Conservation (phyloP, 352 stramenopile species). For the Pythium folliculosum region DNA sequence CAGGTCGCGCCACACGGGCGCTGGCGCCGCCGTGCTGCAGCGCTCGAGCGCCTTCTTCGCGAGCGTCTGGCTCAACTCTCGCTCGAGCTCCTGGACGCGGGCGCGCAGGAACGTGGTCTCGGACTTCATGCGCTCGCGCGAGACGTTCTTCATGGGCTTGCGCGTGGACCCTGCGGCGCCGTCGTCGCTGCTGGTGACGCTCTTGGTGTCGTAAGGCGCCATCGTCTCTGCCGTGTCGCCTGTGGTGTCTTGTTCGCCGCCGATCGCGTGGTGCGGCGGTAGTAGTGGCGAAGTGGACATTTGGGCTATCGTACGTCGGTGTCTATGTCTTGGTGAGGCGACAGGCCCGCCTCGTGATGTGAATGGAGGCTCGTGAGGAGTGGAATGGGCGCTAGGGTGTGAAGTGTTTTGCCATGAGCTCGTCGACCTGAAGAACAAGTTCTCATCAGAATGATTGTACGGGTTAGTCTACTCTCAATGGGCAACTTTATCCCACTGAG, state of each 20-base stretch:
- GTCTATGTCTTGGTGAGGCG: no score
- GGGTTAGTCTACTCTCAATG: no score
- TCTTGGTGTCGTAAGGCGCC: neutral
- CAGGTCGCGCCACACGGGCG: constrained; percentile 13
- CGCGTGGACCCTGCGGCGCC: neutral
- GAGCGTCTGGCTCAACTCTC: constrained; percentile 9
- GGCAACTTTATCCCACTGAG: no score
- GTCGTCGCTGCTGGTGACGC: neutral
- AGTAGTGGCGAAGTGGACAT: no score
- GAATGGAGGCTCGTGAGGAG: no score
- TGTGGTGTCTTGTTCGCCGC: neutral
- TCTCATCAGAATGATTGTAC: no score
- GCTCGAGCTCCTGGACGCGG: constrained; percentile 11
- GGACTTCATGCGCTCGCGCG: constrained; percentile 23
- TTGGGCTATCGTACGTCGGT: no score
- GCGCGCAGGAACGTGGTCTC: constrained; percentile 13
- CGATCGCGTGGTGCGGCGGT: neutral
- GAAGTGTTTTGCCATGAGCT: no score
- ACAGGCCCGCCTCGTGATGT: no score
- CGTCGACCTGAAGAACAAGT: no score
- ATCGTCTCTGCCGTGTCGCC: neutral
- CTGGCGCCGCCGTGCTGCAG: constrained; percentile 1
- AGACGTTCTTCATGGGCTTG: constrained; percentile 23
- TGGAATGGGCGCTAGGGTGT: no score
- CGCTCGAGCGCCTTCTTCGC: constrained; percentile 10